Evolutionary conservation across 2,329 filamentous ascomycete species (phyloP).

Genomic region (Lachnum nothofagi): DNA sequence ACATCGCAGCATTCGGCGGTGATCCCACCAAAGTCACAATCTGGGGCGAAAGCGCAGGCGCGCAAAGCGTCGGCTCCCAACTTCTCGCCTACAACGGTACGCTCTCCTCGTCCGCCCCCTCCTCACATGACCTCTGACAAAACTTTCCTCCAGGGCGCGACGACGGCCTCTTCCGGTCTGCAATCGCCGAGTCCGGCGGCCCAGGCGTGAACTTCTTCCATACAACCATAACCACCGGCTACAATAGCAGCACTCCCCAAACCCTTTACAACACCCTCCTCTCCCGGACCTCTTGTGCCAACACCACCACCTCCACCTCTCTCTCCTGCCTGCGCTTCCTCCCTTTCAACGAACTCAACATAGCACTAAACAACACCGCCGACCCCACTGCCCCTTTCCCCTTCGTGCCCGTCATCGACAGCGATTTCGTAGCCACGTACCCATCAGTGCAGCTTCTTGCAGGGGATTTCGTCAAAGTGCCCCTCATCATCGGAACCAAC

Average conservation of each 20-base stretch:
- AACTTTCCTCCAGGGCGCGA: slow-evolving; percentile 42
- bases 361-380: slow-evolving; percentile 29
- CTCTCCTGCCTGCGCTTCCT: slow-evolving; percentile 30
- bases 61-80: slow-evolving; percentile 20
- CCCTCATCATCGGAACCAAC: slow-evolving; percentile 42
- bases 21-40: slow-evolving; percentile 40
- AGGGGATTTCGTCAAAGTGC: slow-evolving; percentile 35
- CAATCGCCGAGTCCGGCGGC: slow-evolving; percentile 42
- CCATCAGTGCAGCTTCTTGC: slow-evolving; percentile 48
- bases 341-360: slow-evolving; percentile 27
- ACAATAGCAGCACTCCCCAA: slow-evolving; percentile 20
- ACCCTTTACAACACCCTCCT: slow-evolving; percentile 34
- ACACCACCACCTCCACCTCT: slow-evolving; percentile 8
- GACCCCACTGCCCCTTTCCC: slow-evolving; percentile 29
- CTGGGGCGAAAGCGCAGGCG: slow-evolving; percentile 40
- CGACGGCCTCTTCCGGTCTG: slow-evolving; percentile 48
- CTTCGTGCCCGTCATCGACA: slow-evolving; percentile 33
- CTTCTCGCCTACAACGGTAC: slow-evolving; percentile 42
- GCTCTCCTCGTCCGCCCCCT: background rate
- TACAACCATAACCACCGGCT: background rate
- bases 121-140: background rate
- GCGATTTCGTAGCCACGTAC: slow-evolving; percentile 40
- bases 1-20: slow-evolving; percentile 42
- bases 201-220: slow-evolving; percentile 21
- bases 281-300: slow-evolving; percentile 27